A percentile compares a stretch with the other conserved stretches of the same genome.
phyloP scores from a whole-genome alignment of 192 early-diverging fungal species.

The Linnemannia zychae region DNA sequence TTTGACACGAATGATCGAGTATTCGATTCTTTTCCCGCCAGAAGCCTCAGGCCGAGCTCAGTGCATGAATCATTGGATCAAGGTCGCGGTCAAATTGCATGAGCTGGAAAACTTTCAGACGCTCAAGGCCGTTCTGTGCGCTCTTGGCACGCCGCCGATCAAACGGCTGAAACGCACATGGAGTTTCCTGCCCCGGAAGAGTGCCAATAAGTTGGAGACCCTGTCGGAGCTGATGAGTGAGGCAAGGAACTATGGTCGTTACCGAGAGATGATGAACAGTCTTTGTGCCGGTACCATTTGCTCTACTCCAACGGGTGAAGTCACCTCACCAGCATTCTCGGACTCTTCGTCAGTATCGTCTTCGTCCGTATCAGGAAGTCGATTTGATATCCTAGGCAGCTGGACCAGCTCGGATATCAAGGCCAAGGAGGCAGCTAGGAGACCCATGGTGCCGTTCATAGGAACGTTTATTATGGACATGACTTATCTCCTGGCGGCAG shows the following conservation, averaged over 20 bases:
- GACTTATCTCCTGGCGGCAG: slow-evolving; percentile 75
- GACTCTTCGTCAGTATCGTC: slow-evolving; percentile 16
- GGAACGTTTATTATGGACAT: slow-evolving; percentile 82
- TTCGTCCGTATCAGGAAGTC: slow-evolving; percentile 25
- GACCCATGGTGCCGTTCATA: slow-evolving; percentile 78
- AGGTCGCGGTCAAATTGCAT: slow-evolving; percentile 68
- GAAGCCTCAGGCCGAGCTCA: slow-evolving; percentile 69
- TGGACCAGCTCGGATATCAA: slow-evolving; percentile 35
- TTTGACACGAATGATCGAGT: slow-evolving; percentile 77
- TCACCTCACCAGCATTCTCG: slow-evolving; percentile 21
- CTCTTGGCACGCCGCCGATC: slow-evolving; percentile 77
- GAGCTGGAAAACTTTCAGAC: slow-evolving; percentile 78
- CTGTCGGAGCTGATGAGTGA: slow-evolving; percentile 73
- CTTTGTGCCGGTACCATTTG: slow-evolving; percentile 22
- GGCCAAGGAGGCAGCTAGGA: slow-evolving; percentile 32
- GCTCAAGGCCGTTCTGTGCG: slow-evolving; percentile 74
- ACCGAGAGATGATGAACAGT: slow-evolving; percentile 68
- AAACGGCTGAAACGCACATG: slow-evolving; percentile 78
- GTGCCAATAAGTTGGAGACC: slow-evolving; percentile 61
- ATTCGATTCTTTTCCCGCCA: slow-evolving; percentile 72
- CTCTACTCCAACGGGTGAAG: slow-evolving; percentile 10
- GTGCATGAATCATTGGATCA: slow-evolving; percentile 75
- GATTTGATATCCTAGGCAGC: slow-evolving; percentile 37
- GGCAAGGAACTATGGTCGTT: slow-evolving; percentile 73
- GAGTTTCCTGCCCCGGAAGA: slow-evolving; percentile 74